A percentile compares a stretch with the other conserved stretches of the same genome.
Evolutionary conservation across 768 basidiomycete genomes (phyloP).

Genomic region (Terana coerulea): DNA sequence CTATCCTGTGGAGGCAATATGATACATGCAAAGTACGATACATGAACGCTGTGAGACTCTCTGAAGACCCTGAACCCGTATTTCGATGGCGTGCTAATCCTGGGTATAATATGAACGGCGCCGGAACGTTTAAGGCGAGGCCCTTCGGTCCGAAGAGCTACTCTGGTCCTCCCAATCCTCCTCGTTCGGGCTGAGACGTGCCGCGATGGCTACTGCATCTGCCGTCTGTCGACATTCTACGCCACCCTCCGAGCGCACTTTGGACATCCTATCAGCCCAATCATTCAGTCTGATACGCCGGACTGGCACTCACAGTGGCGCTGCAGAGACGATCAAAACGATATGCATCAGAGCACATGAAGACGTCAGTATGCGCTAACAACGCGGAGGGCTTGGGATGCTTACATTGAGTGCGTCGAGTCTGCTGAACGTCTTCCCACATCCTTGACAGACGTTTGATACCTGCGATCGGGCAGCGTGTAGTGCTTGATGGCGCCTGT

Average conservation of each 20-base stretch:
- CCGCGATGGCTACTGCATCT: constrained; percentile 23
- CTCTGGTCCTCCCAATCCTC: constrained; percentile 22
- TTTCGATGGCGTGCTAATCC: no score
- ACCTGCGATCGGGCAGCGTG: constrained; percentile 75
- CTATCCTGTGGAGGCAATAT: constrained; percentile 7
- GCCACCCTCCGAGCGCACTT: constrained; percentile 84
- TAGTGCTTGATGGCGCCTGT: constrained; percentile 84
- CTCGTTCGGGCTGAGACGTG: constrained; percentile 24
- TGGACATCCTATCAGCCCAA: constrained; percentile 21
- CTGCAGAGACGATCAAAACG: constrained; percentile 34
- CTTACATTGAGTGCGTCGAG: constrained; percentile 92
- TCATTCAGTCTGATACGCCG: constrained; percentile 17
- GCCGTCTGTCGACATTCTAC: constrained; percentile 59
- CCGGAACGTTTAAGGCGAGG: constrained; percentile 3
- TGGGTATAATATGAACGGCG: no score
- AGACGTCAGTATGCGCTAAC: constrained; percentile 21
- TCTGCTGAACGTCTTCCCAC: constrained; percentile 92
- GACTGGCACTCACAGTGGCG: constrained; percentile 62
- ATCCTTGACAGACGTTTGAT: constrained; percentile 84
- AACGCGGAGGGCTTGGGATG: constrained; percentile 20
- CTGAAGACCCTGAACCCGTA: no score
- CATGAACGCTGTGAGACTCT: no score
- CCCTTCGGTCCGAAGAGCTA: constrained; percentile 8
- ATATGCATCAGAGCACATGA: background rate
- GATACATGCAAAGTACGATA: constrained; percentile 3